Evolutionary conservation across 352 stramenopile genomes (phyloP), one percentile per base, ranked within the genome.

Genomic region (Phytophthora citricola): DNA sequence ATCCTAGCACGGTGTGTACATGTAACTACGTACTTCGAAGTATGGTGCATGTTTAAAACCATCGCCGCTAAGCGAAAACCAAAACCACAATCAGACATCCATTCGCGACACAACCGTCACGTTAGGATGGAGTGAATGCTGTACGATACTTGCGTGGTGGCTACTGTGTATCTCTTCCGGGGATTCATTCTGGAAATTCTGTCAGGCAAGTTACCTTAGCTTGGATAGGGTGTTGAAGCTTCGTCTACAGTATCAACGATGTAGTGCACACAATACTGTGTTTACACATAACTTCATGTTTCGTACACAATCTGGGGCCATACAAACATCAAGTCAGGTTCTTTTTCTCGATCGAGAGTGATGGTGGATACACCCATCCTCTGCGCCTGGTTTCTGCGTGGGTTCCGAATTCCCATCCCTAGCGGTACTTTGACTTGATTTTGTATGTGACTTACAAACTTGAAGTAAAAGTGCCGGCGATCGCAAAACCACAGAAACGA

Each of bases 301-400:
- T 12, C 3, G 0, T 36, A 50, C 44, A 31, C 5, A 24, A 15
- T 48, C 6, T 5, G 10, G 10, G 4, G 10, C 8, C 17, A 54
- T 71, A 62, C 48, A 61, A 52, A 60, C 14, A 10, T 4, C 14
- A 38, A 48, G 43, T 51, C 41, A 55, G 38, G 36, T 71, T 66
- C 58, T 66, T 60, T 60, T 71, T 61, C 26, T 54, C 10, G 39
- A 41, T 12, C 29, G 44, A 65, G 62, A 70, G 56, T 66, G 63
- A 54, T 66, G 57, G 63, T 57, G 56, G 56, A 66, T 65, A 62
- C 56, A 22, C 46, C n/a, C 27, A 43, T 56, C 32, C 2, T 20
- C 7, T 17, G 11, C 22, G 29, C 9, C 50, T 39, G 45, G 32
- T 5, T 31, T 64, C 39, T 54, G 48, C 51, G n/a, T 36, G n/a